Percentiles rank a stretch among this genome's conserved stretches.
These are phyloP conservation scores for Bipolaris zeicola DNA, from an alignment of 2,329 filamentous ascomycete species.

Conservation along the genomic window DNA sequence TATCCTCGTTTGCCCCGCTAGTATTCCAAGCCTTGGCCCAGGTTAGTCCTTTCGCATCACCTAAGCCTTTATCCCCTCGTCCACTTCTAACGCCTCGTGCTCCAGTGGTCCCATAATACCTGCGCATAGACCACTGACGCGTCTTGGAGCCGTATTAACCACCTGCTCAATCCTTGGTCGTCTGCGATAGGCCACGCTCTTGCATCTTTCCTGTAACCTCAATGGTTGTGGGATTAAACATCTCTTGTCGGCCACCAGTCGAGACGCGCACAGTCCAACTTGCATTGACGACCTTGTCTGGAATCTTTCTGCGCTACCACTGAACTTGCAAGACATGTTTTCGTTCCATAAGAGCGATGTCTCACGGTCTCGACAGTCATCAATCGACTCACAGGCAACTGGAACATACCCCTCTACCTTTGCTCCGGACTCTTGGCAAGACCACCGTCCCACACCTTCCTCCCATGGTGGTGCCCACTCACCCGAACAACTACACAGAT, in stretches of 20 bases:
- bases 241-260: conserved; percentile 33
- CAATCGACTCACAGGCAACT: conserved; percentile 37
- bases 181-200: conserved; percentile 33
- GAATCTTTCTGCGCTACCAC: conserved; percentile 12
- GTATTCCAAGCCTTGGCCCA: conserved; percentile 8
- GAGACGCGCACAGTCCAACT: conserved; percentile 31
- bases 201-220: conserved; percentile 26
- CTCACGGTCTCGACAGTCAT: conserved; percentile 42
- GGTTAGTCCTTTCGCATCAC: conserved; percentile 16
- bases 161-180: conserved; percentile 28
- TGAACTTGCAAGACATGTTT: conserved; percentile 39
- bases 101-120: conserved; percentile 21
- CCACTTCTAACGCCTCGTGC: conserved; percentile 16
- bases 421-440: conserved; percentile 30
- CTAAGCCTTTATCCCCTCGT: conserved; percentile 13
- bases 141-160: conserved; percentile 9
- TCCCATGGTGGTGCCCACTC: conserved; percentile 38
- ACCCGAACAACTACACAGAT: conserved; percentile 36
- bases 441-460: conserved; percentile 32
- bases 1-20: conserved; percentile 14
- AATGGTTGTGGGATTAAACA: conserved; percentile 34
- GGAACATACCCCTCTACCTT: conserved; percentile 30
- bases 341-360: conserved; percentile 44
- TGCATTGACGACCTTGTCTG: conserved; percentile 26
- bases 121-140: conserved; percentile 14